These are phyloP conservation scores for Porodaedalea pini DNA, from an alignment of 1,284 basidiomycete genomes.

Conservation along the genomic window DNA sequence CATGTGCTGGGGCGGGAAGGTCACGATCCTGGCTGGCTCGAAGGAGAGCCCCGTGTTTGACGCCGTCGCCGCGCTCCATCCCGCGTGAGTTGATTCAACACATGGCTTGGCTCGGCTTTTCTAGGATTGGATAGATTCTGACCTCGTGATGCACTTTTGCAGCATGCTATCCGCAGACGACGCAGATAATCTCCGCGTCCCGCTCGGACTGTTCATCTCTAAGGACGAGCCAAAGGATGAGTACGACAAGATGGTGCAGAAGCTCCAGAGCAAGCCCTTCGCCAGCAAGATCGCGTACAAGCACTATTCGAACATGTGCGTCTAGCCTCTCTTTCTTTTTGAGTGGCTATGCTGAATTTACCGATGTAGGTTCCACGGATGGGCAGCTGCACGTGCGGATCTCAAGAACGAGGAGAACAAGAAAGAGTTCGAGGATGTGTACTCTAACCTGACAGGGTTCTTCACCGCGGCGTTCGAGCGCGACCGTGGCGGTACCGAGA, in stretches of 20 bases:
- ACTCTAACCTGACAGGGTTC: conserved; percentile 50
- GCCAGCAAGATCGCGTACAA: conserved; percentile 53
- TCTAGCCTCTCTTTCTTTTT: conserved; percentile 4
- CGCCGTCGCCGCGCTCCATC: conserved; percentile 51
- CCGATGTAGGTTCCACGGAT: conserved; percentile 57
- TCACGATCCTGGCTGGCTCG: conserved; percentile 41
- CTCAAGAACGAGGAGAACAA: conserved; percentile 60
- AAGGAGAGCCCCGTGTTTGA: conserved; percentile 39
- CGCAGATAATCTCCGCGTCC: conserved; percentile 48
- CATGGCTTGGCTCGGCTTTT: neutral
- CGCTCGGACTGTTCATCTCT: conserved; percentile 57
- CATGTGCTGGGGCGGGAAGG: conserved; percentile 64
- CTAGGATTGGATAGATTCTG: neutral
- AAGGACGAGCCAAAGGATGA: conserved; percentile 57
- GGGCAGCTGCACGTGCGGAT: conserved; percentile 68
- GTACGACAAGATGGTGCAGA: conserved; percentile 51
- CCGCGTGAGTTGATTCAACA: conserved; percentile 41
- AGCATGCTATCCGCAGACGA: conserved; percentile 59
- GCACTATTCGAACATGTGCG: conserved; percentile 49
- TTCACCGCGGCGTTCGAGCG: conserved; percentile 34
- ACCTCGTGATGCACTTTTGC: neutral
- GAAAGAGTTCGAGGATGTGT: conserved; percentile 65
- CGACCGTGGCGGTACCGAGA: conserved; percentile 12
- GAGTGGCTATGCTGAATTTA: conserved; percentile 16
- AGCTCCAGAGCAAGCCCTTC: conserved; percentile 49